Evolutionary conservation across 305 asterid species (phyloP).

Genomic region (Fraxinus latifolia): DNA sequence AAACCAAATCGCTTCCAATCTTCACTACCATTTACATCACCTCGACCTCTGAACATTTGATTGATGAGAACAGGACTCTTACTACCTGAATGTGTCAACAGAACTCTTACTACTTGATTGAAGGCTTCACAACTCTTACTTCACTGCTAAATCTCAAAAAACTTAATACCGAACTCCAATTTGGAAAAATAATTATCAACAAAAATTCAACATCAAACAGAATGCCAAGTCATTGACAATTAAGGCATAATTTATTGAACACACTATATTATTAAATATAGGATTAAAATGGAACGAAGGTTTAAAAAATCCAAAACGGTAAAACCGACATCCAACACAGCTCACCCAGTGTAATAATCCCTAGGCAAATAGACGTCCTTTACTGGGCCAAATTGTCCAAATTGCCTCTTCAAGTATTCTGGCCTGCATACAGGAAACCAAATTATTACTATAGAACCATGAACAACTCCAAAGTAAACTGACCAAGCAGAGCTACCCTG

Average conservation of each 20-base stretch:
- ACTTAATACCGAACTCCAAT: slow-evolving; percentile 35
- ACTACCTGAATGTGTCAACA: slow-evolving; percentile 30
- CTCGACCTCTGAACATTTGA: slow-evolving; percentile 61
- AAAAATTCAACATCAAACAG: not conserved
- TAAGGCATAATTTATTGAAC: not conserved
- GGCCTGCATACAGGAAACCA: slow-evolving; percentile 42
- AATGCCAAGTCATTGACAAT: not conserved
- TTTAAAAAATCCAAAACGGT: not conserved
- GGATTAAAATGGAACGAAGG: not conserved
- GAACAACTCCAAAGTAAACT: not conserved
- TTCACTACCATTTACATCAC: slow-evolving; percentile 72
- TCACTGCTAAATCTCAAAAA: slow-evolving; percentile 77
- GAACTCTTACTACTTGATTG: slow-evolving; percentile 41
- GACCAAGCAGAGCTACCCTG: not conserved
- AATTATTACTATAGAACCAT: not conserved
- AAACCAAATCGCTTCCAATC: slow-evolving; percentile 74
- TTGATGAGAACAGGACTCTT: slow-evolving; percentile 32
- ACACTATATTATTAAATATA: not conserved
- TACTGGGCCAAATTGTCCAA: slow-evolving; percentile 82
- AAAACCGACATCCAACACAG: slow-evolving; percentile 8
- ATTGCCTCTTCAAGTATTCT: slow-evolving; percentile 84
- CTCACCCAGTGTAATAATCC: slow-evolving; percentile 97
- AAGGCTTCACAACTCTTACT: slow-evolving; percentile 29
- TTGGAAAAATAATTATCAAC: slow-evolving; percentile 18
- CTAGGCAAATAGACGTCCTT: slow-evolving; percentile 86